Percentiles rank a stretch among this genome's conserved stretches.
phyloP scores from a whole-genome alignment of 1,284 basidiomycete genomes.

The Melampsora larici-populina region DNA sequence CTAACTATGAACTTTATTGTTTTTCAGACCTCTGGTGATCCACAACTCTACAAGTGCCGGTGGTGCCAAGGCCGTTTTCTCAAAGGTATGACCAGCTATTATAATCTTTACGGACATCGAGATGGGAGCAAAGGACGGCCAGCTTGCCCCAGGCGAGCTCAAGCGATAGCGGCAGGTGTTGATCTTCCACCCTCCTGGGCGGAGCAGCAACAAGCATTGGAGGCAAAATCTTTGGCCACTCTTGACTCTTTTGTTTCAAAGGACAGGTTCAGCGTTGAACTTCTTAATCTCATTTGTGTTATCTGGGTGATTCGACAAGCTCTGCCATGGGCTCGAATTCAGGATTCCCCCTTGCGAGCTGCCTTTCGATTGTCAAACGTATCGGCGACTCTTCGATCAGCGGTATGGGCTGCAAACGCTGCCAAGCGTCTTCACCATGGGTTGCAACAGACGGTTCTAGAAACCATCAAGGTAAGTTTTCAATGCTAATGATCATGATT shows the following conservation, averaged over 20 bases:
- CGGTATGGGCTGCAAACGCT: constrained; percentile 2
- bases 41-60: too few species aligned
- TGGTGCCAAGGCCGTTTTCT: too few species aligned
- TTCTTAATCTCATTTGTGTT: too few species aligned
- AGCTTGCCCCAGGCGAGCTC: background rate
- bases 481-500: background rate
- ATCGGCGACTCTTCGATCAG: background rate
- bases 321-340: too few species aligned
- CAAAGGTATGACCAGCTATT: too few species aligned
- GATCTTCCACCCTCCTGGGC: background rate
- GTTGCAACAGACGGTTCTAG: background rate
- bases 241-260: background rate
- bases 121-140: too few species aligned
- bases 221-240: background rate
- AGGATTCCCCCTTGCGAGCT: too few species aligned
- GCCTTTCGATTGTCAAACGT: too few species aligned
- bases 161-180: background rate
- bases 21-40: background rate
- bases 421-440: background rate
- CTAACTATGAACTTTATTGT: too few species aligned
- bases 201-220: background rate
- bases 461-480: constrained; percentile 10
- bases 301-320: too few species aligned
- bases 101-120: too few species aligned
- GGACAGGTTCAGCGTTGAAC: background rate